Percentiles rank a stretch among this genome's conserved stretches.
phyloP scores from a whole-genome alignment of 352 stramenopile species.

The Saprolegnia diclina region DNA sequence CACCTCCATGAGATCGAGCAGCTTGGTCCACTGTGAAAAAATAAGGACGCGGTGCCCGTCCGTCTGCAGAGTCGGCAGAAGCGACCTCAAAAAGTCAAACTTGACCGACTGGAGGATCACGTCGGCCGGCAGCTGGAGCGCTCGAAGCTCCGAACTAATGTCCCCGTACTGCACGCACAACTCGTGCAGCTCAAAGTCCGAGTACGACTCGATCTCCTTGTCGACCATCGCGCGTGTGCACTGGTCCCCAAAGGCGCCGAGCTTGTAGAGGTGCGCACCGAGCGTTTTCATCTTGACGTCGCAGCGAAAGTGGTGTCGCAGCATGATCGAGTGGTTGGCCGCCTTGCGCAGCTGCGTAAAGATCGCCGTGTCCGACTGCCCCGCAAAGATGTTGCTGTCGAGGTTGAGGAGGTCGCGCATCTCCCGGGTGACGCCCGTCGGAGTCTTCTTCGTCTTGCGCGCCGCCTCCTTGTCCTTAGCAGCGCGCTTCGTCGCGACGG shows the following conservation, averaged over 20 bases:
- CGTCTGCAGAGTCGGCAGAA: constrained; percentile 82
- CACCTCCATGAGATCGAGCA: constrained; percentile 92
- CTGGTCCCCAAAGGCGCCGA: constrained; percentile 79
- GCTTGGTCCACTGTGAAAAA: constrained; percentile 96
- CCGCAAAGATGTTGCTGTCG: constrained; percentile 24
- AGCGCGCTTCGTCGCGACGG: constrained; percentile 57
- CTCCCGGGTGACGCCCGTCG: constrained; percentile 32
- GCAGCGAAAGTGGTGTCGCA: constrained; percentile 78
- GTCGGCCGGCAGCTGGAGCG: constrained; percentile 82
- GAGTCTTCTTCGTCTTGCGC: constrained; percentile 40
- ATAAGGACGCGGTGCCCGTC: constrained; percentile 94
- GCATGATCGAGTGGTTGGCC: constrained; percentile 95
- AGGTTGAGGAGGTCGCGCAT: constrained; percentile 40
- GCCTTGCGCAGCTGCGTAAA: constrained; percentile 97
- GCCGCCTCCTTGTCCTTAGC: constrained; percentile 30
- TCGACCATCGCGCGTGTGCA: constrained; percentile 78
- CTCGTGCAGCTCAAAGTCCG: constrained; percentile 95
- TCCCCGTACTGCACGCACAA: constrained; percentile 84
- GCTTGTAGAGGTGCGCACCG: constrained; percentile 66
- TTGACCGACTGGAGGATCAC: constrained; percentile 92
- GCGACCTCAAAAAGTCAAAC: constrained; percentile 82
- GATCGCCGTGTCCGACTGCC: constrained; percentile 49
- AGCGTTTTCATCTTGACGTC: constrained; percentile 78
- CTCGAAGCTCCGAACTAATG: constrained; percentile 60
- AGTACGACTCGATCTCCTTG: constrained; percentile 91